Conservation (phyloP, 1,284 basidiomycete species). For the Schizophyllum commune region DNA sequence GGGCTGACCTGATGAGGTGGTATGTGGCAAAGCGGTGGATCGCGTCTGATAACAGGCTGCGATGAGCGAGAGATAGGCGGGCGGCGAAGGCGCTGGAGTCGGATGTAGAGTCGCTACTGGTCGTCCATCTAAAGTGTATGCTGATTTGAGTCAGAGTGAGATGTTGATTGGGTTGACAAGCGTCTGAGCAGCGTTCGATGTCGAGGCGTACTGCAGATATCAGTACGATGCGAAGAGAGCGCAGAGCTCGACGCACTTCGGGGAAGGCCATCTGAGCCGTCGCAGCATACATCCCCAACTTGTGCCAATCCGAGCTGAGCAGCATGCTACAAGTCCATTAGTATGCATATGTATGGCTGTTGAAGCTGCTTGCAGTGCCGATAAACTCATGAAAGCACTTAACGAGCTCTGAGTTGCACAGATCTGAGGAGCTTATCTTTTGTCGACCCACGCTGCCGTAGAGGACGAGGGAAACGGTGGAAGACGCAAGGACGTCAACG, state of each 20-base stretch:
- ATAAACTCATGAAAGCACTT: slow-evolving; percentile 44
- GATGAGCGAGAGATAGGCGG: slow-evolving; percentile 41
- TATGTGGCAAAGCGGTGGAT: slow-evolving; percentile 45
- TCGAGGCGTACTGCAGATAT: slow-evolving; percentile 35
- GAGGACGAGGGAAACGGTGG: slow-evolving; percentile 44
- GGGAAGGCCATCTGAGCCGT: slow-evolving; percentile 34
- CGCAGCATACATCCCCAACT: slow-evolving; percentile 42
- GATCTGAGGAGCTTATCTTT: slow-evolving; percentile 27
- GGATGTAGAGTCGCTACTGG: slow-evolving; percentile 26
- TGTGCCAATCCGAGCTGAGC: slow-evolving; percentile 44
- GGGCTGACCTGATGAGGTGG: slow-evolving; percentile 50
- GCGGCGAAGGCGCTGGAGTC: slow-evolving; percentile 39
- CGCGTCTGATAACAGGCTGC: slow-evolving; percentile 42
- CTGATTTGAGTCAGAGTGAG: slow-evolving; percentile 32
- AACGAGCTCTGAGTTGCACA: slow-evolving; percentile 43
- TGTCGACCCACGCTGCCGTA: slow-evolving; percentile 42
- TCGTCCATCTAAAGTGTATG: slow-evolving; percentile 48
- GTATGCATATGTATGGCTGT: neutral
- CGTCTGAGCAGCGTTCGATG: slow-evolving; percentile 30
- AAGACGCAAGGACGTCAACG: slow-evolving; percentile 43
- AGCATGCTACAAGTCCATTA: slow-evolving; percentile 38
- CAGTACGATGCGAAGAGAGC: no score
- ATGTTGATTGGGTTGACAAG: slow-evolving; percentile 21
- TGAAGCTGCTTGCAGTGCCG: slow-evolving; percentile 30
- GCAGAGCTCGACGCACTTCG: slow-evolving; percentile 24